Evolutionary conservation across 192 early-diverging fungal species (phyloP).

Genomic region (Coemansia sp.): DNA sequence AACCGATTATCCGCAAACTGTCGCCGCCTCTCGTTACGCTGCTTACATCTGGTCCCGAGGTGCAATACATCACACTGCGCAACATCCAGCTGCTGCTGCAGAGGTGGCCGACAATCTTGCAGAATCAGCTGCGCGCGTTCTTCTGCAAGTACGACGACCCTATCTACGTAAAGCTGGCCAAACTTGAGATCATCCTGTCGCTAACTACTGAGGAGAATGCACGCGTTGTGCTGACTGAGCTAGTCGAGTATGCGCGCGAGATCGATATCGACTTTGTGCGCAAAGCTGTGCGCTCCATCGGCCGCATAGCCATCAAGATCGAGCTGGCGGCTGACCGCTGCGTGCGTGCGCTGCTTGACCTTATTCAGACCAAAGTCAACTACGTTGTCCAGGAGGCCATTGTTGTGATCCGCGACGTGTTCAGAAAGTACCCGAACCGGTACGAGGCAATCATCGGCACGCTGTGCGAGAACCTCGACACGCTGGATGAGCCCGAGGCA

Average conservation of each 20-base stretch:
- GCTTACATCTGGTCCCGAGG: slow-evolving; percentile 84
- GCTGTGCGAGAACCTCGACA: slow-evolving; percentile 94
- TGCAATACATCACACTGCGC: slow-evolving; percentile 95
- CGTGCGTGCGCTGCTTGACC: slow-evolving; percentile 80
- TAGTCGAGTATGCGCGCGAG: slow-evolving; percentile 93
- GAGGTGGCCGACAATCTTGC: slow-evolving; percentile 82
- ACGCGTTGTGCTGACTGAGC: slow-evolving; percentile 84
- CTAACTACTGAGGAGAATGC: slow-evolving; percentile 82
- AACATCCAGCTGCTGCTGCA: slow-evolving; percentile 96
- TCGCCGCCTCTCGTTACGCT: slow-evolving; percentile 94
- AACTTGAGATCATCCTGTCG: slow-evolving; percentile 93
- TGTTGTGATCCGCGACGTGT: slow-evolving; percentile 97
- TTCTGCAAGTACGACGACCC: slow-evolving; percentile 99
- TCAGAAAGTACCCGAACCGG: slow-evolving; percentile 96
- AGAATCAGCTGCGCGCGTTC: slow-evolving; percentile 95
- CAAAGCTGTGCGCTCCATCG: slow-evolving; percentile 94
- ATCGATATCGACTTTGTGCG: slow-evolving; percentile 98
- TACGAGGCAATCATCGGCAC: slow-evolving; percentile 93
- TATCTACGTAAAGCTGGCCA: slow-evolving; percentile 97
- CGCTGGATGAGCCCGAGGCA: slow-evolving; percentile 95
- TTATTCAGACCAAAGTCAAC: slow-evolving; percentile 96
- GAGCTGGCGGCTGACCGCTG: slow-evolving; percentile 83
- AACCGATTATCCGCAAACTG: slow-evolving; percentile 75
- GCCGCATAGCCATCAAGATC: slow-evolving; percentile 96
- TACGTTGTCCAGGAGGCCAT: slow-evolving; percentile 99